Evolutionary conservation across 495 filamentous ascomycete species (phyloP), one percentile per base, ranked within the genome.

Genomic region (Xylaria cubensis): DNA sequence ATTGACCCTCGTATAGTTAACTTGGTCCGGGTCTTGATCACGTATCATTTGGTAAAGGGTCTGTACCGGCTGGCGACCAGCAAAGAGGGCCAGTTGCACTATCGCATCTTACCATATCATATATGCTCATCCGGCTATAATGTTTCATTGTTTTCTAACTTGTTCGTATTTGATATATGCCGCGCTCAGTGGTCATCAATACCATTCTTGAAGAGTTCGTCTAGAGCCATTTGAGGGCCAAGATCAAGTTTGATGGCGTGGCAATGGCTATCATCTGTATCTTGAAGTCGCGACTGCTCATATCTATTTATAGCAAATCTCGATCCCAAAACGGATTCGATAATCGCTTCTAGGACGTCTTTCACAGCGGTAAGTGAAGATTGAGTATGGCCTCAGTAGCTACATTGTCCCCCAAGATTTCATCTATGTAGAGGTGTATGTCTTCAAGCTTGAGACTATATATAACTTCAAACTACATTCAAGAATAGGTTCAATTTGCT

Each of bases 211-310:
- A 86, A 85, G 13, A 88, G 88, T 46, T 91, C 88, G 29, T 92
- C 89, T 13, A 80, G 77, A 53, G 82, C 77, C 72, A 73, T 78
- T 71, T 79, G 78, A 77, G 83, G 81, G 55, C 87, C 84, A 34
- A 91, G 80, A 62, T 92, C 87, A 44, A 95, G 85, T 76, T 87
- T 92, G 42, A 85, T 87, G 24, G 87, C 86, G 3, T 75, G 8
- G 94, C 86, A 0, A 26, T 55, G 24, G 4, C 51, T 21, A 13
- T 13, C 12, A 26, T 4, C 6, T n/a, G 17, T 21, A n/a, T n/a
- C 46, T 19, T n/a, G 46, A n/a, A 50, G 5, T 7, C 46, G 17
- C 17, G 46, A 50, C 8, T 2, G 0, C n/a, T 51, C n/a, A 51
- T 12, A 55, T 0, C 1, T 13, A 26, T 15, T 17, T 21, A 26